Evolutionary conservation across 2,329 filamentous ascomycete genomes (phyloP).

Genomic region (Rhexocercosporidium sp.): DNA sequence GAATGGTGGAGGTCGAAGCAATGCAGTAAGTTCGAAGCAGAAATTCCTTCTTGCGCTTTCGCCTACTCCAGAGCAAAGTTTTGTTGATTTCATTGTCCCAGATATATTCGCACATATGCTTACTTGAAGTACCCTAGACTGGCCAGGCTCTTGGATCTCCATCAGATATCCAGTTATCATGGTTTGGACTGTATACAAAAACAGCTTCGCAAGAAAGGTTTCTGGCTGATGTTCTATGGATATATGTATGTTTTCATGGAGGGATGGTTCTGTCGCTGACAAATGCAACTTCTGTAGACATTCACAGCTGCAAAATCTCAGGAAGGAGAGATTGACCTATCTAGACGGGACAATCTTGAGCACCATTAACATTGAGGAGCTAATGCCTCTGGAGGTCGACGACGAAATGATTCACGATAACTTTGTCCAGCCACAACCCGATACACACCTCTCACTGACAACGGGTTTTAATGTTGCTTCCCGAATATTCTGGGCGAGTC

Average conservation of each 20-base stretch:
- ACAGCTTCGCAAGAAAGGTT: conserved; percentile 46
- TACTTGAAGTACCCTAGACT: conserved; percentile 22
- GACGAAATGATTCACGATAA: conserved; percentile 39
- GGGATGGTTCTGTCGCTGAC: not conserved
- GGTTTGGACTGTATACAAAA: conserved; percentile 43
- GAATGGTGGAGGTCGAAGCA: conserved; percentile 46
- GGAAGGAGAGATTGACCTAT: conserved; percentile 38
- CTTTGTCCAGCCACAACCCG: conserved; percentile 34
- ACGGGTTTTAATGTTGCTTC: conserved; percentile 42
- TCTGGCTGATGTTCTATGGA: conserved; percentile 45
- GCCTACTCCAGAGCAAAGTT: not conserved
- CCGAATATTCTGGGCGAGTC: conserved; percentile 36
- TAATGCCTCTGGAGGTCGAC: conserved; percentile 43
- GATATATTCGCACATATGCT: not conserved
- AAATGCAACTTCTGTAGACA: conserved; percentile 19
- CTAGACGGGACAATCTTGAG: conserved; percentile 40
- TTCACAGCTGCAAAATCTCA: conserved; percentile 33
- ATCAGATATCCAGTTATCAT: conserved; percentile 42
- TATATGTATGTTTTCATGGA: conserved; percentile 28
- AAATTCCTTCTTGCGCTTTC: not conserved
- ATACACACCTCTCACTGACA: conserved; percentile 33
- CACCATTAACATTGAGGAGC: conserved; percentile 41
- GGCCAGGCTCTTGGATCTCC: conserved; percentile 42
- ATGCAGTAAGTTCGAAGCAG: conserved; percentile 34
- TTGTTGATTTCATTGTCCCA: not conserved